Conservation (phyloP, 2,329 filamentous ascomycete genomes). For the Aspergillus terreus region DNA sequence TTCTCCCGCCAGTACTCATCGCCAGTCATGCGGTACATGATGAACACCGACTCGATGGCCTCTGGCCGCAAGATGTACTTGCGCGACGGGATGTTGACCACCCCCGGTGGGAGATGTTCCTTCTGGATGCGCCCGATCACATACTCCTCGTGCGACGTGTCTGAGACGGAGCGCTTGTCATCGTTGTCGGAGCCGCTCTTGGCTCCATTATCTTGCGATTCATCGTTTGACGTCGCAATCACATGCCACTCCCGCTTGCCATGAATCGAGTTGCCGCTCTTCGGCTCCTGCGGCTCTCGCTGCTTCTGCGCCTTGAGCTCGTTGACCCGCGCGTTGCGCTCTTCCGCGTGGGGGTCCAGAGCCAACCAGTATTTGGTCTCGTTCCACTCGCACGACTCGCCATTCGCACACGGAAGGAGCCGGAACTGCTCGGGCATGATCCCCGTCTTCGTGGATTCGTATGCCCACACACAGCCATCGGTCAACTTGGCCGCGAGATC, state of each 20-base stretch:
- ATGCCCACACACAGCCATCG: constrained; percentile 62
- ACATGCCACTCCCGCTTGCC: constrained; percentile 17
- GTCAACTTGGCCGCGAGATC: constrained; percentile 55
- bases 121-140: constrained; percentile 38
- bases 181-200: neutral
- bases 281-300: neutral
- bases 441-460: constrained; percentile 53
- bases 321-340: constrained; percentile 23
- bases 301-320: constrained; percentile 19
- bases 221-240: constrained; percentile 2
- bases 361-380: constrained; percentile 48
- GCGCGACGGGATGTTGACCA: constrained; percentile 35
- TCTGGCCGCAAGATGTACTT: constrained; percentile 57
- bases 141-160: constrained; percentile 38
- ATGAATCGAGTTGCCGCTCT: neutral
- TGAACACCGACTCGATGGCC: constrained; percentile 76
- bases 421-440: constrained; percentile 61
- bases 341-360: constrained; percentile 34
- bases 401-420: constrained; percentile 48
- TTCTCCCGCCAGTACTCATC: constrained; percentile 62
- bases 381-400: constrained; percentile 50
- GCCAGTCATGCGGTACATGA: constrained; percentile 71
- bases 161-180: constrained; percentile 13
- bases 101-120: constrained; percentile 41
- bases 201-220: neutral